Conservation (phyloP, 768 basidiomycete species). For the Tephrocybe sp. region DNA sequence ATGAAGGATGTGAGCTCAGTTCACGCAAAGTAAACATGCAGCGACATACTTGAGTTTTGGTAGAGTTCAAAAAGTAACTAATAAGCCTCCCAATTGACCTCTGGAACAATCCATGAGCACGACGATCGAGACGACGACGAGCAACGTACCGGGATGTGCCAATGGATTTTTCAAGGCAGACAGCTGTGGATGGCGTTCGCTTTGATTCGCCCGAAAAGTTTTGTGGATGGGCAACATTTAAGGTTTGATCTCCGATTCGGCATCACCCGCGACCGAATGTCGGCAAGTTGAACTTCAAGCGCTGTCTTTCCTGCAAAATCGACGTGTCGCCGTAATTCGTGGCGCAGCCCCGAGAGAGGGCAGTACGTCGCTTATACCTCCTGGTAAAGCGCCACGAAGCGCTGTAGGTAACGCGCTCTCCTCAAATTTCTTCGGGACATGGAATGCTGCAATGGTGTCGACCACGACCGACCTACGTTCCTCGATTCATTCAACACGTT, state of each 20-base stretch:
- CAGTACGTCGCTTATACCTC: background rate
- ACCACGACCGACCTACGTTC: constrained; percentile 44
- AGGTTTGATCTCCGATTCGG: constrained; percentile 32
- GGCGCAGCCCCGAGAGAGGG: background rate
- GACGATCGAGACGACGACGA: background rate
- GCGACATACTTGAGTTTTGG: constrained; percentile 15
- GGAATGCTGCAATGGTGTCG: constrained; percentile 79
- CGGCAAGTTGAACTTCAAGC: background rate
- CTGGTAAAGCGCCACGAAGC: constrained; percentile 17
- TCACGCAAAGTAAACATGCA: background rate
- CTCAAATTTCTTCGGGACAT: constrained; percentile 45
- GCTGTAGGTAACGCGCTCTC: constrained; percentile 18
- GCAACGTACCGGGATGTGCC: constrained; percentile 66
- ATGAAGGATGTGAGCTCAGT: background rate
- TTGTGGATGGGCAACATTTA: constrained; percentile 32
- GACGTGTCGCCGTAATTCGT: background rate
- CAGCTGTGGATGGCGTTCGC: constrained; percentile 30
- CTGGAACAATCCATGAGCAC: constrained; percentile 6
- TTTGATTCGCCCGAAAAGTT: constrained; percentile 22
- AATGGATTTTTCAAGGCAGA: constrained; percentile 95
- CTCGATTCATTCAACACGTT: background rate
- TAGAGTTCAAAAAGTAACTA: constrained; percentile 34
- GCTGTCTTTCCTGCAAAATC: constrained; percentile 10
- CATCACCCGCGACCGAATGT: constrained; percentile 18
- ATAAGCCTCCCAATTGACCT: constrained; percentile 93